Evolutionary conservation across 2,329 filamentous ascomycete species (phyloP).

Genomic region (Xylariaceae sp.): DNA sequence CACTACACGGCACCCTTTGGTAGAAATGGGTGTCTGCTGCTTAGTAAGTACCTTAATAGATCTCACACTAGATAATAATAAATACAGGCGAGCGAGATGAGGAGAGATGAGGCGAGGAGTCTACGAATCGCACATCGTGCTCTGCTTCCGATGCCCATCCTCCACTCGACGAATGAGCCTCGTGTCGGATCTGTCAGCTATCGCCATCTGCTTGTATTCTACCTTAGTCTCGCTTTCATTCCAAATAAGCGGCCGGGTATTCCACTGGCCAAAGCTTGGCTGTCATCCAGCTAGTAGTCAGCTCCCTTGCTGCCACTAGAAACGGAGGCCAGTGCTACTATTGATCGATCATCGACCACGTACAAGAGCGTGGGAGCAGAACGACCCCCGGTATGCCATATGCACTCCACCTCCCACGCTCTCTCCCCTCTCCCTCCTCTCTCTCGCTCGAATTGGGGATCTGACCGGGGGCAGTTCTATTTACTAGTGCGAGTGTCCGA

Average conservation of each 20-base stretch:
- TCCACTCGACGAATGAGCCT: constrained; percentile 12
- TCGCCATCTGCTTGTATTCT: not conserved
- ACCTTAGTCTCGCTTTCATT: constrained; percentile 7
- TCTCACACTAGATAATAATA: not conserved
- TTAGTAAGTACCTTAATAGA: not conserved
- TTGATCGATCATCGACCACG: not conserved
- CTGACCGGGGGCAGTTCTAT: constrained; percentile 8
- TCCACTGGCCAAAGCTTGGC: constrained; percentile 2
- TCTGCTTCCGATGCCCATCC: no score
- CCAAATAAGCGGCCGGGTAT: constrained; percentile 14
- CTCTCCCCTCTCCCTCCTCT: not conserved
- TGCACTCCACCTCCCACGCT: no score
- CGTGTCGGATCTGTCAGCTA: constrained; percentile 20
- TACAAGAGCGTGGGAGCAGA: not conserved
- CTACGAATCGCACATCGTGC: no score
- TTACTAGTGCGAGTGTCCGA: not conserved
- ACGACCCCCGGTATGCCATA: no score
- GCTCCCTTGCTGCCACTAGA: constrained; percentile 8
- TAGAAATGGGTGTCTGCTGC: not conserved
- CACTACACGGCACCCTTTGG: no score
- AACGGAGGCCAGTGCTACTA: not conserved
- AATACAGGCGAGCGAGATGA: not conserved
- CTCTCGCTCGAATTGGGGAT: constrained; percentile 11
- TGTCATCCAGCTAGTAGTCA: constrained; percentile 16
- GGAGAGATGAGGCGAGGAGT: no score